These are phyloP conservation scores for Medicago lupulina DNA, from an alignment of 306 rosid species.

Conservation along the genomic window DNA sequence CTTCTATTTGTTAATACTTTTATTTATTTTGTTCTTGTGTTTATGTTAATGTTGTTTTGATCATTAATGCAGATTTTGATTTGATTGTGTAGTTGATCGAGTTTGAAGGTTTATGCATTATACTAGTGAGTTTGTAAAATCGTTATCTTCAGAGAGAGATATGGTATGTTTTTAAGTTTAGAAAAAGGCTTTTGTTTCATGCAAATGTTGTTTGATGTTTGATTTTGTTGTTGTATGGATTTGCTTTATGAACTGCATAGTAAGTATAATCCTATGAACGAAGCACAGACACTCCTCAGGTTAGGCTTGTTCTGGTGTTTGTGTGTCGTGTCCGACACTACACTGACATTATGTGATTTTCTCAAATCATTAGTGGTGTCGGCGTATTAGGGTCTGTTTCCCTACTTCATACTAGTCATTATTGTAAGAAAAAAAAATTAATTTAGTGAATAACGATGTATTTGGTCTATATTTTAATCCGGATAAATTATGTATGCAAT, in stretches of 20 bases:
- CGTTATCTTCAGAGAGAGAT: not conserved
- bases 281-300: no score
- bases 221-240: conserved; percentile 7
- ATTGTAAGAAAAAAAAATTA: no score
- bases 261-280: no score
- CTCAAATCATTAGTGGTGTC: no score
- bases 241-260: not conserved
- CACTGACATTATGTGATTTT: no score
- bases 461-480: no score
- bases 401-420: no score
- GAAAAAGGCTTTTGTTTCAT: conserved; percentile 10
- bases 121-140: conserved; percentile 20
- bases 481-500: no score
- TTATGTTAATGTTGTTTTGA: conserved; percentile 24
- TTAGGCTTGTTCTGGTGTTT: no score
- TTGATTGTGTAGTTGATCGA: conserved; percentile 33
- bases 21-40: not conserved
- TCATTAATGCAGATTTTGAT: conserved; percentile 8
- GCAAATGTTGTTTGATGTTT: conserved; percentile 29
- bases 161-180: conserved; percentile 38
- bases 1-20: not conserved
- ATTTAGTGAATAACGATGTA: no score
- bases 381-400: no score
- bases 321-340: no score
- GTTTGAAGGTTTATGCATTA: conserved; percentile 22